These are phyloP conservation scores for Thalassiosira exigua DNA, from an alignment of 352 stramenopile genomes.

Conservation along the genomic window DNA sequence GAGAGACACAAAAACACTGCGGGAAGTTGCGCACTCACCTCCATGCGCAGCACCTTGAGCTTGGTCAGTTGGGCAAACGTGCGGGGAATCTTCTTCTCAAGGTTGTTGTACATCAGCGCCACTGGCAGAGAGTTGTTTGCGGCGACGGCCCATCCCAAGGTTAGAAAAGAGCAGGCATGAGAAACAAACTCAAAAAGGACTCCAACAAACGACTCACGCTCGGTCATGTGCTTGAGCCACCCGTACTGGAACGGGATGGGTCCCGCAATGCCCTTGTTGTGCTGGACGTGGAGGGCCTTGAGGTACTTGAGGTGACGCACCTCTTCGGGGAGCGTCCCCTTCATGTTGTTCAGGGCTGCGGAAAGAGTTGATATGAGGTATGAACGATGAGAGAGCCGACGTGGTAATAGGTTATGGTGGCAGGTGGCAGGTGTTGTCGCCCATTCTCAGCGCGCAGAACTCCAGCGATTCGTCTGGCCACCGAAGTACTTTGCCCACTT, in stretches of 20 bases:
- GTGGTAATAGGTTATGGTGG: too few relatives aligned
- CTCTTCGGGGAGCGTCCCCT: slow-evolving; percentile 38
- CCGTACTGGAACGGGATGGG: slow-evolving; percentile 48
- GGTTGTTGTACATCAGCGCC: slow-evolving; percentile 15
- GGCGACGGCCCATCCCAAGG: not conserved
- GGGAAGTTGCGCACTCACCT: slow-evolving; percentile 17
- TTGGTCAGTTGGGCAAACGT: slow-evolving; percentile 27
- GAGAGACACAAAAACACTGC: not conserved
- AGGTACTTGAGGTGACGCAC: slow-evolving; percentile 43
- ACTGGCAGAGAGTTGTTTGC: slow-evolving; percentile 7
- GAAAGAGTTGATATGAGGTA: too few relatives aligned
- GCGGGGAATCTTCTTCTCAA: slow-evolving; percentile 32
- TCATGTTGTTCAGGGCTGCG: slow-evolving; percentile 38
- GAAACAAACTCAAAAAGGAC: not conserved
- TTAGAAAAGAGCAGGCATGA: not conserved
- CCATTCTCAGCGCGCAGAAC: too few relatives aligned
- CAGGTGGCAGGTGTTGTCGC: too few relatives aligned
- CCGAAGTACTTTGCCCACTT: too few relatives aligned
- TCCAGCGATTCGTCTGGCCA: too few relatives aligned
- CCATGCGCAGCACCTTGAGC: slow-evolving; percentile 24
- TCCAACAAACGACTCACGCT: slow-evolving; percentile 13
- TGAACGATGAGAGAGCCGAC: too few relatives aligned
- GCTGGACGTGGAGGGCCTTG: slow-evolving; percentile 31
- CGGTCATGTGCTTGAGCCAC: slow-evolving; percentile 17
- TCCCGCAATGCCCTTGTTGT: slow-evolving; percentile 22